phyloP scores from a whole-genome alignment of 179 eudicot species.

The Nepenthes alata region DNA sequence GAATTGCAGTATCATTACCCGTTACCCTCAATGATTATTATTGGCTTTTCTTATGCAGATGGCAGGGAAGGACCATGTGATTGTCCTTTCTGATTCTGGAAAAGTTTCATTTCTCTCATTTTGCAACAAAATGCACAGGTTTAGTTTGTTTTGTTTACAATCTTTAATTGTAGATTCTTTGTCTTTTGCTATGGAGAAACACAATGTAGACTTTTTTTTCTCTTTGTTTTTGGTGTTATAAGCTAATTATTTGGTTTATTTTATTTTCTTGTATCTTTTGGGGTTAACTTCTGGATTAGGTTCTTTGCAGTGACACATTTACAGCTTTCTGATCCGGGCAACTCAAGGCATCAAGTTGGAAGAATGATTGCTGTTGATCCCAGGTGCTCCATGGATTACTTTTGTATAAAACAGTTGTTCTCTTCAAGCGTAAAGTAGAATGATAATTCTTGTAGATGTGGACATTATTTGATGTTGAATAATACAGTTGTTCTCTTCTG shows the following conservation, averaged over 20 bases:
- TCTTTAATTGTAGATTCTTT: not conserved
- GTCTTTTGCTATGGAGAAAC: not conserved
- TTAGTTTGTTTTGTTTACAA: not conserved
- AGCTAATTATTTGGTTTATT: not conserved
- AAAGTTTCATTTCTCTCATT: constrained; percentile 85
- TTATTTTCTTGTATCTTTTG: constrained; percentile 6
- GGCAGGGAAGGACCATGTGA: constrained; percentile 57
- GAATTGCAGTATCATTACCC: not conserved
- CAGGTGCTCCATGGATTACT: constrained; percentile 16
- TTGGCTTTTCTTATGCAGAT: constrained; percentile 27
- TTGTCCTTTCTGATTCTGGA: constrained; percentile 88
- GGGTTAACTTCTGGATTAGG: constrained; percentile 29
- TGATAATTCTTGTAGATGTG: too few species aligned
- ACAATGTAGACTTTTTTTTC: not conserved
- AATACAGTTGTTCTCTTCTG: too few species aligned
- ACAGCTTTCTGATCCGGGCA: constrained; percentile 79
- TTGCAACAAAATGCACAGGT: constrained; percentile 83
- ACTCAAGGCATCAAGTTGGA: constrained; percentile 66
- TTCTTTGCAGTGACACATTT: constrained; percentile 71
- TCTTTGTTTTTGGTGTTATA: not conserved
- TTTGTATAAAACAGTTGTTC: constrained; percentile 1
- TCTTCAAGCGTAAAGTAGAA: too few species aligned
- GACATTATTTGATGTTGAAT: too few species aligned
- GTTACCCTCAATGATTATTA: not conserved
- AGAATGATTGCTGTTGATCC: constrained; percentile 87